phyloP scores from a whole-genome alignment of 306 rosid genomes.

The Datisca glomerata region DNA sequence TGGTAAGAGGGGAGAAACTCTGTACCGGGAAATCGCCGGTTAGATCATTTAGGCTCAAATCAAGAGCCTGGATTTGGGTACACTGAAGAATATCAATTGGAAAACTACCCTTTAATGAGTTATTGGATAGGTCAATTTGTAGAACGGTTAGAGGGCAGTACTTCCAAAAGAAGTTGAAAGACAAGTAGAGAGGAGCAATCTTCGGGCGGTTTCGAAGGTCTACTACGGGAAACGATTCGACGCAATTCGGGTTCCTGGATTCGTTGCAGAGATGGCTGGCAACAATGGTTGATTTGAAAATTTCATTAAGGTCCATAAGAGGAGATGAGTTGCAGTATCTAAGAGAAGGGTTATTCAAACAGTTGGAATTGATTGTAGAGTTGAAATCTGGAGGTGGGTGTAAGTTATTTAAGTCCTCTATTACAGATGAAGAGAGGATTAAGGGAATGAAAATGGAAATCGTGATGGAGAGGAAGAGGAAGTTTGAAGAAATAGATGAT shows the following conservation, averaged over 20 bases:
- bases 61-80: slow-evolving; percentile 45
- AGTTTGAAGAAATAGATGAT: slow-evolving; percentile 24
- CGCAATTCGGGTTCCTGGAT: slow-evolving; percentile 49
- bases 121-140: slow-evolving; percentile 48
- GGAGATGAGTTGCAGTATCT: slow-evolving; percentile 50
- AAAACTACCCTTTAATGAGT: slow-evolving; percentile 41
- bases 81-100: slow-evolving; percentile 45
- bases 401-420: slow-evolving; percentile 50
- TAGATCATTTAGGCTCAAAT: slow-evolving; percentile 43
- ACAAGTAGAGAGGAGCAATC: slow-evolving; percentile 44
- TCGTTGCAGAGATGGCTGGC: slow-evolving; percentile 71
- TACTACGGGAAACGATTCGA: slow-evolving; percentile 51
- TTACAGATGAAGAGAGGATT: slow-evolving; percentile 31
- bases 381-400: slow-evolving; percentile 51
- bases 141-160: slow-evolving; percentile 44
- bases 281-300: slow-evolving; percentile 57
- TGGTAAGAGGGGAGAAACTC: slow-evolving; percentile 30
- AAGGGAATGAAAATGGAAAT: slow-evolving; percentile 8
- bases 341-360: slow-evolving; percentile 45
- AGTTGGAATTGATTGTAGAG: slow-evolving; percentile 44
- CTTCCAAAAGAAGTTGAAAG: slow-evolving; percentile 71
- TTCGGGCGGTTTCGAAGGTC: slow-evolving; percentile 46
- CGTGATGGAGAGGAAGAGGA: slow-evolving; percentile 10
- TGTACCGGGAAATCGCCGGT: slow-evolving; percentile 44
- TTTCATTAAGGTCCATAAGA: slow-evolving; percentile 37